Evolutionary conservation across 202 grass and related monocot genomes (phyloP), one percentile per base, ranked within the genome.

Genomic region (Panicum hallii): DNA sequence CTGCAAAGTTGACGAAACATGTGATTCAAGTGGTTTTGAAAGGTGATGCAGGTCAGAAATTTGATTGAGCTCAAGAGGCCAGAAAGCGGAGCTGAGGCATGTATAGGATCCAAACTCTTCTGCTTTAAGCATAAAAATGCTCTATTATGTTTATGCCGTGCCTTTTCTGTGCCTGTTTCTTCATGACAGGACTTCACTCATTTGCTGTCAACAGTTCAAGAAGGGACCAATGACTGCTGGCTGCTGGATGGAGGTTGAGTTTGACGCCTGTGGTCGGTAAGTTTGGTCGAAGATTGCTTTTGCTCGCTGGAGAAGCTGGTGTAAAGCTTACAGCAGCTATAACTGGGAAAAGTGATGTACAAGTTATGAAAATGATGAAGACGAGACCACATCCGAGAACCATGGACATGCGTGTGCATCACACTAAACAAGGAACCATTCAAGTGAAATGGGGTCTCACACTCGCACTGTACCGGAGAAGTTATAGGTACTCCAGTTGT

Each of bases 71-170:
- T 56, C 45, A 28, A 77, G 55, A 77, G 26, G 85, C 32, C 75
- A 81, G 74, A 85, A 83, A 84, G 43, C 42, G 41, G 58, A 49
- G 48, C 30, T 67, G 56, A 90, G 95, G 95, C 86, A 95, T 46
- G 89, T 72, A 47, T 56, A 55, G 12, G 48, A 53, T 66, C 75
- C 79, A 0, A 78, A 75, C 88, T 57, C 41, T 83, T 64, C 9
- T 30, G 50, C 44, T 26, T 87, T 87, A 60, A 67, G 11, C 42
- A 87, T 79, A 14, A 55, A 40, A 71, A 50, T 78, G 40, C 34
- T 88, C 54, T 90, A 63, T 79, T 90, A 88, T 94, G 75, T 90
- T 91, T 54, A 84, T 84, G 36, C 56, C 79, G 64, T 88, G 68
- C 68, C 55, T 78, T 83, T 83, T 79, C 68, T 36, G 66, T 82